These are phyloP conservation scores for Russula abietina DNA, from an alignment of 768 basidiomycete genomes.

Conservation along the genomic window DNA sequence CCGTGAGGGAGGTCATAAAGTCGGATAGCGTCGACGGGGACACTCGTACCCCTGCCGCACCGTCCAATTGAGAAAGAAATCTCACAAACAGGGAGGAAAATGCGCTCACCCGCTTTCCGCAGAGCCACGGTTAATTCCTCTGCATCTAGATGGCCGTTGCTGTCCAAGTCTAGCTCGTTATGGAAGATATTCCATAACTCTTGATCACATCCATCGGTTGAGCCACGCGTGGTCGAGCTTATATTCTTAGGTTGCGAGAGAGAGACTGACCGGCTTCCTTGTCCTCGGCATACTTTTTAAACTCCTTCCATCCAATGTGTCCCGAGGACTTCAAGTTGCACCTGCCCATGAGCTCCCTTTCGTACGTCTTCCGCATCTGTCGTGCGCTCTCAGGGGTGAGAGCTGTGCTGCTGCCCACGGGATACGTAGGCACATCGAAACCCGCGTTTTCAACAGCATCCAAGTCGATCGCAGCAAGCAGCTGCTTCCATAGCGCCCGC, in stretches of 20 bases:
- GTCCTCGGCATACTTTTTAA: constrained; percentile 65
- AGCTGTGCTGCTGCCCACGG: constrained; percentile 13
- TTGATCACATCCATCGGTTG: constrained; percentile 34
- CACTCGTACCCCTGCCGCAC: constrained; percentile 58
- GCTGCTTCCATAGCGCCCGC: constrained; percentile 55
- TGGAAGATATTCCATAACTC: constrained; percentile 92
- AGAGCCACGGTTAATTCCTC: constrained; percentile 58
- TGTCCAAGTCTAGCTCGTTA: constrained; percentile 83
- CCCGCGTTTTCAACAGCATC: constrained; percentile 25
- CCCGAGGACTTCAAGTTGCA: constrained; percentile 37
- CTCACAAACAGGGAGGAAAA: background rate
- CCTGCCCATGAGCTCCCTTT: constrained; percentile 31
- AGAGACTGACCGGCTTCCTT: constrained; percentile 68
- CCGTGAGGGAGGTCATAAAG: constrained; percentile 73
- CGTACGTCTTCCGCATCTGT: constrained; percentile 22
- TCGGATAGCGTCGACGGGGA: constrained; percentile 66
- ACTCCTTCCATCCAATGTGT: constrained; percentile 63
- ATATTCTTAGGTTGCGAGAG: background rate
- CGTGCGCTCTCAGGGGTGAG: constrained; percentile 22
- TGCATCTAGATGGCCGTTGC: constrained; percentile 75
- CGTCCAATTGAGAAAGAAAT: background rate
- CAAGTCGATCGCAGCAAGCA: constrained; percentile 35
- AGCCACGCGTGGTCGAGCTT: constrained; percentile 21
- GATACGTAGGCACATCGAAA: constrained; percentile 26
- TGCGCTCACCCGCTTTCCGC: constrained; percentile 56